Evolutionary conservation across 192 early-diverging fungal genomes (phyloP).

Genomic region (Gonapodya sp.): DNA sequence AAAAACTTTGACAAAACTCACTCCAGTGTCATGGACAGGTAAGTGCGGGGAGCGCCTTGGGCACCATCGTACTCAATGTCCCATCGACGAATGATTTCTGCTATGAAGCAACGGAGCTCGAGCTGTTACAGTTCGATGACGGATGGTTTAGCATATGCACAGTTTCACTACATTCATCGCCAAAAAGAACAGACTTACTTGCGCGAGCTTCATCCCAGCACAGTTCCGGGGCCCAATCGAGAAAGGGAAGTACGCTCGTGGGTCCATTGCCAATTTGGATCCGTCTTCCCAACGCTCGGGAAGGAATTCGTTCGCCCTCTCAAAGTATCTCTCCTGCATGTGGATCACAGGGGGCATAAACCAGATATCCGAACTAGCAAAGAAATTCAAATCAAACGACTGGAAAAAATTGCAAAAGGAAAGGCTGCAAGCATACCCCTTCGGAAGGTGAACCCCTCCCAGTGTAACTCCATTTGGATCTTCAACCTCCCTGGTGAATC

Average conservation of each 20-base stretch:
- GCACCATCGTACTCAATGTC: conserved; percentile 7
- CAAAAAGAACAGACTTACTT: background rate
- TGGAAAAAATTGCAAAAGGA: background rate
- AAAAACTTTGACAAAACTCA: too few relatives aligned
- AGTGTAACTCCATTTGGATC: background rate
- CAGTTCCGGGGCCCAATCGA: conserved; percentile 5
- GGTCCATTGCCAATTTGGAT: background rate
- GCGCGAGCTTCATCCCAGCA: background rate
- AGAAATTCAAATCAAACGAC: background rate
- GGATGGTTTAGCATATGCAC: too few relatives aligned
- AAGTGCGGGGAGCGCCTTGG: background rate
- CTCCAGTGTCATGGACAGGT: conserved; percentile 8
- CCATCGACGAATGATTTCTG: conserved; percentile 7
- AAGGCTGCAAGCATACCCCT: background rate
- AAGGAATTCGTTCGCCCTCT: background rate
- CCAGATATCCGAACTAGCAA: background rate
- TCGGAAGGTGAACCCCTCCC: background rate
- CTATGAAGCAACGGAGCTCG: conserved; percentile 5
- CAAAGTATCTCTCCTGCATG: conserved; percentile 4
- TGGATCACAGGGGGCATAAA: conserved; percentile 1
- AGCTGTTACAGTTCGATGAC: too few relatives aligned
- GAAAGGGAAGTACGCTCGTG: conserved; percentile 9
- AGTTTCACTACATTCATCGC: too few relatives aligned
- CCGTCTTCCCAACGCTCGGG: conserved; percentile 11
- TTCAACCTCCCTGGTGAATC: background rate